These are phyloP conservation scores for Arthonia radiata DNA, from an alignment of 495 filamentous ascomycete species.

Conservation along the genomic window DNA sequence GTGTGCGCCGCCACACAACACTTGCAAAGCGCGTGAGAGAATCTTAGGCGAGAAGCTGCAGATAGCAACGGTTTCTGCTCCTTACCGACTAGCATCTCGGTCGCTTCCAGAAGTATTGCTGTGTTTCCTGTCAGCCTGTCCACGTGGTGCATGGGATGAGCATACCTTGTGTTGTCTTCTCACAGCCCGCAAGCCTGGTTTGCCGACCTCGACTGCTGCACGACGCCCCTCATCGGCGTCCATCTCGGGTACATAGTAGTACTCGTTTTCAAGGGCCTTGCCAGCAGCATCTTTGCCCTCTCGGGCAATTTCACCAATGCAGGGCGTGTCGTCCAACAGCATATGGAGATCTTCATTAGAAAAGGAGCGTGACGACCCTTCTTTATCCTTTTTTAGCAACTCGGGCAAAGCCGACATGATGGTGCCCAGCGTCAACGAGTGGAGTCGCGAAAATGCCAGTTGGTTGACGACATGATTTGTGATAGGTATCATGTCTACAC, in stretches of 20 bases:
- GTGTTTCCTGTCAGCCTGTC: constrained; percentile 2
- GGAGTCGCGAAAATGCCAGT: constrained; percentile 80
- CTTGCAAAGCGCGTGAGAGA: no score
- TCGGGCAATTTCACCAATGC: constrained; percentile 66
- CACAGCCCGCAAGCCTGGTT: constrained; percentile 67
- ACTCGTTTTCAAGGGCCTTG: constrained; percentile 81
- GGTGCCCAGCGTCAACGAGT: constrained; percentile 74
- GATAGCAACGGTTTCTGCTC: no score
- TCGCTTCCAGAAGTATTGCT: constrained; percentile 79
- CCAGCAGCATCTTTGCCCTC: constrained; percentile 93
- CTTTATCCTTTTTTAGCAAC: constrained; percentile 20
- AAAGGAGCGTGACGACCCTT: constrained; percentile 1
- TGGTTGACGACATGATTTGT: constrained; percentile 74
- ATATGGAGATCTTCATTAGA: constrained; percentile 15
- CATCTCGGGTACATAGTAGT: constrained; percentile 85
- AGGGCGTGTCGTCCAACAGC: constrained; percentile 52
- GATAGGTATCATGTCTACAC: constrained; percentile 12
- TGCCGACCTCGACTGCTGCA: constrained; percentile 65
- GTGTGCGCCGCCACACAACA: no score
- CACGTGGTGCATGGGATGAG: constrained; percentile 3
- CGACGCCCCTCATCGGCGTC: constrained; percentile 59
- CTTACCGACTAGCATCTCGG: no score
- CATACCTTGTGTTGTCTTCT: constrained; percentile 89
- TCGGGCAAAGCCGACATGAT: constrained; percentile 66
- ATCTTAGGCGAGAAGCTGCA: no score